Percentiles rank a stretch among this genome's conserved stretches.
These are phyloP conservation scores for Nakataea oryzae DNA, from an alignment of 2,329 filamentous ascomycete species.

Conservation along the genomic window DNA sequence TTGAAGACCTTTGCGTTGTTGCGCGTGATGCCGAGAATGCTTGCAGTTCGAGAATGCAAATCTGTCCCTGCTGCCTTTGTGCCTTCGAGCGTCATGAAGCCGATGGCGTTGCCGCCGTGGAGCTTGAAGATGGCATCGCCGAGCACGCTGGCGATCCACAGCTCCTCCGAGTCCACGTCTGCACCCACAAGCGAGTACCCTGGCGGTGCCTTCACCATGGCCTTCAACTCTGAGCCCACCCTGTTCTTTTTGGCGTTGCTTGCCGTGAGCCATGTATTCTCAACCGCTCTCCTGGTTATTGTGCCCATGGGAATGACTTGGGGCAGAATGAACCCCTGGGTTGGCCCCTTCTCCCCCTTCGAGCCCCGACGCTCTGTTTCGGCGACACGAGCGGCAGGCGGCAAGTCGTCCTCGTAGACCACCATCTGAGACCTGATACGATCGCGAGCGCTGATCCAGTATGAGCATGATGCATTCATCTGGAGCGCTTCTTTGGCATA, in stretches of 20 bases:
- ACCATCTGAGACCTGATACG: constrained; percentile 94
- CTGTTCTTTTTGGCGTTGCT: constrained; percentile 95
- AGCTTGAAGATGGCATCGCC: constrained; percentile 92
- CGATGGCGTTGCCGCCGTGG: constrained; percentile 92
- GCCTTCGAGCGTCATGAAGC: constrained; percentile 98
- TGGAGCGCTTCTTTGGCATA: constrained; percentile 93
- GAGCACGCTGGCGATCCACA: constrained; percentile 95
- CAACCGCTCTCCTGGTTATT: constrained; percentile 84
- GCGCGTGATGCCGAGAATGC: constrained; percentile 84
- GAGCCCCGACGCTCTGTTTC: background rate
- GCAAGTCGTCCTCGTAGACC: constrained; percentile 58
- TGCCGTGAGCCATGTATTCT: constrained; percentile 97
- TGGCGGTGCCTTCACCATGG: constrained; percentile 85
- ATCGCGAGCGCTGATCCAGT: constrained; percentile 95
- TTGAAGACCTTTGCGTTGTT: constrained; percentile 98
- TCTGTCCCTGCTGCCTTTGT: constrained; percentile 92
- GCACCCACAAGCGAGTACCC: constrained; percentile 93
- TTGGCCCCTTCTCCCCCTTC: constrained; percentile 9
- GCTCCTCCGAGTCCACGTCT: constrained; percentile 92
- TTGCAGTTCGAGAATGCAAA: constrained; percentile 84
- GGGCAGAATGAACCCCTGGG: constrained; percentile 76
- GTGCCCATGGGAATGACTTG: constrained; percentile 98
- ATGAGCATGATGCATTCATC: constrained; percentile 98
- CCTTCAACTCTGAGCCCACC: constrained; percentile 92
- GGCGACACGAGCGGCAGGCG: constrained; percentile 24